Evolutionary conservation across 805 yeast species (phyloP).

Genomic region (Millerozyma acaciae): DNA sequence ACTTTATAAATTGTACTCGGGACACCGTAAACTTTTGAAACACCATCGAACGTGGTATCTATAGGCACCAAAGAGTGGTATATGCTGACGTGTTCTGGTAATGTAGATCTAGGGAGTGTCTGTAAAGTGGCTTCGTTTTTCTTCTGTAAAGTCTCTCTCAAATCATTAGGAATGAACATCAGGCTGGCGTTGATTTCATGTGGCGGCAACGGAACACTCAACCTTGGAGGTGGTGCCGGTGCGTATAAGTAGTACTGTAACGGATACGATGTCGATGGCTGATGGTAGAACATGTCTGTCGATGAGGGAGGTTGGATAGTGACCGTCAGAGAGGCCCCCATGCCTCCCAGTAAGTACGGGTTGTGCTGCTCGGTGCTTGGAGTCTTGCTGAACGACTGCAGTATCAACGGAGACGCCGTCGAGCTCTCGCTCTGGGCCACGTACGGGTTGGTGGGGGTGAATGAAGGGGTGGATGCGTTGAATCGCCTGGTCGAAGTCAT

Average conservation of each 20-base stretch:
- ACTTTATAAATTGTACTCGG: slow-evolving; percentile 72
- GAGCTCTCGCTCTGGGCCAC: slow-evolving; percentile 11
- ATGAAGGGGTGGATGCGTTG: slow-evolving; percentile 37
- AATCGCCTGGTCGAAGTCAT: slow-evolving; percentile 20
- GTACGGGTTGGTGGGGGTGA: slow-evolving; percentile 30
- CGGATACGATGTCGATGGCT: slow-evolving; percentile 35
- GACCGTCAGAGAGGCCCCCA: slow-evolving; percentile 5
- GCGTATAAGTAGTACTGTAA: slow-evolving; percentile 86
- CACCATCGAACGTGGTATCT: slow-evolving; percentile 42
- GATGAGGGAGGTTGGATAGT: slow-evolving; percentile 11
- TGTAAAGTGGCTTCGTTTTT: slow-evolving; percentile 81
- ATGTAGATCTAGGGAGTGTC: slow-evolving; percentile 43
- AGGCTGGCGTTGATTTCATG: slow-evolving; percentile 68
- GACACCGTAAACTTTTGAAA: slow-evolving; percentile 45
- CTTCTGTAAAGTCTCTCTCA: slow-evolving; percentile 66
- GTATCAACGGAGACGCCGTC: slow-evolving; percentile 9
- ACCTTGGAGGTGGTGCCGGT: slow-evolving; percentile 79
- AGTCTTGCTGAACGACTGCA: slow-evolving; percentile 3
- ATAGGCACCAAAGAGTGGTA: slow-evolving; percentile 85
- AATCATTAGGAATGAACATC: slow-evolving; percentile 67
- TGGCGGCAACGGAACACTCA: slow-evolving; percentile 54
- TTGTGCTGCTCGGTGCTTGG: slow-evolving; percentile 10
- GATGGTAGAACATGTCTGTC: slow-evolving; percentile 18
- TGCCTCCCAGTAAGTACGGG: slow-evolving; percentile 19
- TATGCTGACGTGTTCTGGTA: slow-evolving; percentile 57